Evolutionary conservation across 1,284 basidiomycete species (phyloP), one percentile per base, ranked within the genome.

Genomic region (Ustilago lituana): DNA sequence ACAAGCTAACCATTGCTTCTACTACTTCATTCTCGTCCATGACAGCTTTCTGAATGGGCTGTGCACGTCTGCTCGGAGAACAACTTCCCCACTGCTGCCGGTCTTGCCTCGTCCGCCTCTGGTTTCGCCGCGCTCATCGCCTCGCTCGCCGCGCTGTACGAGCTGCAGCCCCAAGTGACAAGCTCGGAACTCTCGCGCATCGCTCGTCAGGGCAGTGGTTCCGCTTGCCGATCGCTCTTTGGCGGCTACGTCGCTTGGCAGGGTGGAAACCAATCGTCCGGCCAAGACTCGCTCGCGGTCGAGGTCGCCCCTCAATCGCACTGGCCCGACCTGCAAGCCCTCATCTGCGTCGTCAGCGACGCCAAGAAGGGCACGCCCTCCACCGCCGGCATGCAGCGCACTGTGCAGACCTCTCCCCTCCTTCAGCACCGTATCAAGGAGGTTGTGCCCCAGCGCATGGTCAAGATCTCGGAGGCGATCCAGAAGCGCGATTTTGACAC

Each of bases 81-180:
- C 88, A 98, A 98, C 86, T 98, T 99, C 86, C 95, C 95, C 22
- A 98, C 95, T 5, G 96, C 96, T 8, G 96, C 95, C 0, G 96
- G 95, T 11, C 89, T 99, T 33, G 95, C 96, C 0, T 98, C 95
- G 0, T 97, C 94, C 26, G 95, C 96, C 0, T 93, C 94, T 0
- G 95, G 95, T 12, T 95, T 98, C 73, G 95, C 96, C 1, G 96
- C 95, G 0, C 89, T 99, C 36, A 91, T 94, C 44, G 87, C 90
- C 8, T 96, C 94, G 43, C 88, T 99, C 38, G 89, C 93, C 0
- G 86, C 88, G 8, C 89, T 98, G 60, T 98, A 95, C 85, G 80
- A 86, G 23, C 90, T 98, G 56, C 90, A 88, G 37, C 86, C 84
- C 85, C 45, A 88, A 31, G 64, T 76, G 6, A 61, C 57, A 85